Conservation (phyloP, 768 basidiomycete species). For the Leccinellum rugosiceps region DNA sequence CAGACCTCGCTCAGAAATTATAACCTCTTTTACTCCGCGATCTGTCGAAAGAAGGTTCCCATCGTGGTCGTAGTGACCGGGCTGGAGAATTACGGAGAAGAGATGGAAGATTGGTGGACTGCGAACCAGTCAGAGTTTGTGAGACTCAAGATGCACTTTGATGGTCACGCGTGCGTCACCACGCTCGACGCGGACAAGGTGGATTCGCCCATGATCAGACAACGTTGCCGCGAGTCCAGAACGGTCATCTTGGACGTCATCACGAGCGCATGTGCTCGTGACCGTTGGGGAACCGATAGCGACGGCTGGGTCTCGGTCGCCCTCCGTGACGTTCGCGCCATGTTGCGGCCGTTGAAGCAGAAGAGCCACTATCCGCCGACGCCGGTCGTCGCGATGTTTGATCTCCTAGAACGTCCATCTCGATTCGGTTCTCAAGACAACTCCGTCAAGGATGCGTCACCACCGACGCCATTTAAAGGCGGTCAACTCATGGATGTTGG, state of each 20-base stretch:
- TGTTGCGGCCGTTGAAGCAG: constrained; percentile 9
- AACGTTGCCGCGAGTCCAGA: constrained; percentile 28
- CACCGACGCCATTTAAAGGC: constrained; percentile 16
- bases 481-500: constrained; percentile 19
- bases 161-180: constrained; percentile 38
- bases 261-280: constrained; percentile 12
- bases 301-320: constrained; percentile 9
- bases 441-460: background rate
- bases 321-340: constrained; percentile 19
- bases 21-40: constrained; percentile 35
- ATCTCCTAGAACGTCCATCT: constrained; percentile 8
- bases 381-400: constrained; percentile 20
- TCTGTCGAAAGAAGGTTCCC: constrained; percentile 36
- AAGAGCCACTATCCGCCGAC: constrained; percentile 4
- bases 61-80: constrained; percentile 38
- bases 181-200: constrained; percentile 29
- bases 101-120: constrained; percentile 33
- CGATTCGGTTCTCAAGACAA: constrained; percentile 6
- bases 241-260: constrained; percentile 21
- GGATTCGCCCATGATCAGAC: constrained; percentile 26
- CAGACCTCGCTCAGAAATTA: constrained; percentile 32
- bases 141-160: constrained; percentile 31
- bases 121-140: constrained; percentile 29
- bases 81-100: constrained; percentile 33
- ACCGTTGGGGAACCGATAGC: constrained; percentile 22